These are phyloP conservation scores for Amborella trichopoda DNA, from an alignment of 164 flowering plant genomes.

Conservation along the genomic window DNA sequence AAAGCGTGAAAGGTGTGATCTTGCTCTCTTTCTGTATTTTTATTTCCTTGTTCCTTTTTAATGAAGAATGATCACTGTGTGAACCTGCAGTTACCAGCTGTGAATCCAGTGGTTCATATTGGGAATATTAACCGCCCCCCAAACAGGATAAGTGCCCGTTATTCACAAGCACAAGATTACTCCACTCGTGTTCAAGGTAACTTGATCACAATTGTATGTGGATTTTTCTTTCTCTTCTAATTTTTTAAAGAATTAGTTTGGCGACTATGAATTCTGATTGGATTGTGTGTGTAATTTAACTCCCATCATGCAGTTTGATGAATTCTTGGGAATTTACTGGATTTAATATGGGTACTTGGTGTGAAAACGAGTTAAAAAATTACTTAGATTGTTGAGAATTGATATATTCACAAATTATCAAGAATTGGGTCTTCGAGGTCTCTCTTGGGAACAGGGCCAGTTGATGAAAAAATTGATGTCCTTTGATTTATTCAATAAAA, in stretches of 20 bases:
- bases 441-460: too few species aligned
- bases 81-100: constrained; percentile 28
- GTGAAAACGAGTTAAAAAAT: too few species aligned
- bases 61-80: too few species aligned
- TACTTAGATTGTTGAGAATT: too few species aligned
- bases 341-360: background rate
- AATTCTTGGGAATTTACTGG: background rate
- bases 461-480: too few species aligned
- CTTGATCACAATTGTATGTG: background rate
- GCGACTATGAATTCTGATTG: background rate
- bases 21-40: too few species aligned
- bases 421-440: too few species aligned
- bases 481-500: too few species aligned
- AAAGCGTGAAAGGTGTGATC: too few species aligned
- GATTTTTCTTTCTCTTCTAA: background rate
- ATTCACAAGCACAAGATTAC: constrained; percentile 58
- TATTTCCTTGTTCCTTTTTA: too few species aligned
- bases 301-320: background rate
- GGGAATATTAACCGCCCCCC: constrained; percentile 16
- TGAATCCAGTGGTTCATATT: constrained; percentile 5
- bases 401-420: too few species aligned
- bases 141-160: constrained; percentile 32
- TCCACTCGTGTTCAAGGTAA: constrained; percentile 64
- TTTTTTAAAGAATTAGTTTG: background rate
- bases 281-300: background rate